Conservation (phyloP, 148 eudicot genomes). For the Beta vulgaris region DNA sequence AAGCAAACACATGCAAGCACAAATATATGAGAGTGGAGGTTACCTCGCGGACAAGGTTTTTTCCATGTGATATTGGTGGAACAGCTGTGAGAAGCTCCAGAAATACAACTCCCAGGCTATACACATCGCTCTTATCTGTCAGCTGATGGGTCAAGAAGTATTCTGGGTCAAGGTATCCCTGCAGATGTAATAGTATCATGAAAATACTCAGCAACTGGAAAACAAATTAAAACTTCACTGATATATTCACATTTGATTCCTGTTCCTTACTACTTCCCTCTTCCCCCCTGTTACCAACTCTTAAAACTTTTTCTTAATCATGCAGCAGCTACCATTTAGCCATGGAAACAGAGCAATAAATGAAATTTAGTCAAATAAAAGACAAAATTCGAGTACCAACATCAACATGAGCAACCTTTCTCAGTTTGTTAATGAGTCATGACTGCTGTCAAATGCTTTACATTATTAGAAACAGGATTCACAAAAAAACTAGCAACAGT, state of each 20-base stretch:
- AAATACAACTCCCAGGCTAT: constrained; percentile 82
- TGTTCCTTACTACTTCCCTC: not conserved
- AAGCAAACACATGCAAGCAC: not conserved
- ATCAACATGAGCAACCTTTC: too few relatives aligned
- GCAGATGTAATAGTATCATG: constrained; percentile 19
- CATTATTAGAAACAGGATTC: too few relatives aligned
- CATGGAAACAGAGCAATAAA: too few relatives aligned
- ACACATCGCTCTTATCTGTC: constrained; percentile 85
- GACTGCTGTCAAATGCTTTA: too few relatives aligned
- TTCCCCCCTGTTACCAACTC: too few relatives aligned
- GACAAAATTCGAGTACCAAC: too few relatives aligned
- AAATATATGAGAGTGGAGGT: constrained; percentile 2
- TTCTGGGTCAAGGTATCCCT: constrained; percentile 94
- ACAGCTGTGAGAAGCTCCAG: constrained; percentile 76
- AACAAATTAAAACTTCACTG: not conserved
- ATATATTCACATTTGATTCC: not conserved
- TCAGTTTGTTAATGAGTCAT: too few relatives aligned
- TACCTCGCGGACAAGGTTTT: constrained; percentile 89
- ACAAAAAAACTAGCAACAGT: too few relatives aligned
- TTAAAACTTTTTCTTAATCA: too few relatives aligned
- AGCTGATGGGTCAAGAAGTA: constrained; percentile 74
- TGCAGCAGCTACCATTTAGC: too few relatives aligned
- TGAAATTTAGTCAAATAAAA: too few relatives aligned
- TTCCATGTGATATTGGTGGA: constrained; percentile 72
- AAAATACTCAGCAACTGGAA: not conserved